Evolutionary conservation across 139 green algal species (phyloP).

Genomic region (Chlorella ohadii): DNA sequence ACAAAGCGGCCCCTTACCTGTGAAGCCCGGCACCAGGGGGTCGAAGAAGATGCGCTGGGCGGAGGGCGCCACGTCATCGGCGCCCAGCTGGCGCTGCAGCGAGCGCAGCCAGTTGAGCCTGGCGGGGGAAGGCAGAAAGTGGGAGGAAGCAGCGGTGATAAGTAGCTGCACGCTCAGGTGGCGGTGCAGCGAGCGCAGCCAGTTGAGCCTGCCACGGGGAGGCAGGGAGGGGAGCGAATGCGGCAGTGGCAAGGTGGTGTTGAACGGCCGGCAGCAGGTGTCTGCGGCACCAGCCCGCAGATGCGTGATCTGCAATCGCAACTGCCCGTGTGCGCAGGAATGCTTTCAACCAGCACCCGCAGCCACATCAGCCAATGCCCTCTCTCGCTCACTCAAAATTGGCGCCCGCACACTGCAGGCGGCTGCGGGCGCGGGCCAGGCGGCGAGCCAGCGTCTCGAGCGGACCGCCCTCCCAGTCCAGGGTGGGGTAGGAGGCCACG

Average conservation of each 20-base stretch:
- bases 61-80: background rate
- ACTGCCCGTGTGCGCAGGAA: too few relatives aligned
- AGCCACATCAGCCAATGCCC: too few relatives aligned
- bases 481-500: slow-evolving; percentile 24
- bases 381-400: slow-evolving; percentile 24
- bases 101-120: slow-evolving; percentile 25
- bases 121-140: background rate
- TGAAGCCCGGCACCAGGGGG: slow-evolving; percentile 1
- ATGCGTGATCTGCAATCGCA: too few relatives aligned
- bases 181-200: slow-evolving; percentile 30
- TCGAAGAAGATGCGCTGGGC: slow-evolving; percentile 30
- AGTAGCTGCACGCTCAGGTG: slow-evolving; percentile 13
- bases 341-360: too few relatives aligned
- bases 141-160: too few relatives aligned
- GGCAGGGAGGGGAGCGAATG: too few relatives aligned
- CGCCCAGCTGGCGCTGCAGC: slow-evolving; percentile 29
- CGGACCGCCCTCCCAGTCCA: background rate
- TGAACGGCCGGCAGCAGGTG: too few relatives aligned
- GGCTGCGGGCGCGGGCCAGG: background rate
- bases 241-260: too few relatives aligned
- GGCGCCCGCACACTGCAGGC: slow-evolving; percentile 27
- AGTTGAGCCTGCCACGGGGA: slow-evolving; percentile 1
- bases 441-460: background rate
- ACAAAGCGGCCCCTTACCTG: background rate
- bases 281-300: too few relatives aligned